Base-by-base conservation (phyloP, 2,329 filamentous ascomycete genomes). In the Lecanoromycetidae sp. region DNA sequence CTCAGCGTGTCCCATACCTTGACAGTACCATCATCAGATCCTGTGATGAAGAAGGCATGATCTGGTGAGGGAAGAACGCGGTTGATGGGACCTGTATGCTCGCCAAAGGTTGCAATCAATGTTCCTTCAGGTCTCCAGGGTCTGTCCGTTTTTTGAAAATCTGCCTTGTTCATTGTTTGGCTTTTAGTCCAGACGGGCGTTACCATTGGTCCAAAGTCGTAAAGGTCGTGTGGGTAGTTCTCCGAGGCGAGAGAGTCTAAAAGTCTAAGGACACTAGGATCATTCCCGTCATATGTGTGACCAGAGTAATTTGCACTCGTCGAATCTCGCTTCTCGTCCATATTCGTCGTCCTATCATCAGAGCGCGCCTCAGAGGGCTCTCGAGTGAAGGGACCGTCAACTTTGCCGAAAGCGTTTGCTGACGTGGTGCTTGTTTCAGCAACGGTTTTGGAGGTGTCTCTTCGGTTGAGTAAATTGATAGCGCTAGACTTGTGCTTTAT, bases 21-120 rank as follows among this genome's bases (percentile, higher is more conserved):
- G 48, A 95, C 85, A 5, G 77, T 79, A 2, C 91, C 86, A 63
- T 98, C 91, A 58, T 94, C 86, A 8, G 88, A 90, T 5, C 81
- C 90, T 1, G 91, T 96, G 48, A 95, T 75, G 63, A 98, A 98
- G 66, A 98, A 98, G 4, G 81, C 70, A 61, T 98, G 90, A 59
- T 98, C 91, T 0, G 90, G 87, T 1, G 91, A 82, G 6, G 87
- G 77, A 2, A 84, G 71, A 9, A 96, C 77, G 8, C 88, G 79
- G 58, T 84, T 94, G 54, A 96, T 78, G 6, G 85, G 77, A 0
- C 79, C 86, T 23, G 74, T 80, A 60, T 98, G 91, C 61, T 98
- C 91, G 1, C 84, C 79, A 58, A 96, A 87, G 1, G 86, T 86
- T 2, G 88, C 87, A 17, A 96, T 82, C 7, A 96, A 72, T 43